Evolutionary conservation across 495 filamentous ascomycete genomes (phyloP).

Genomic region (Extremus antarcticus): DNA sequence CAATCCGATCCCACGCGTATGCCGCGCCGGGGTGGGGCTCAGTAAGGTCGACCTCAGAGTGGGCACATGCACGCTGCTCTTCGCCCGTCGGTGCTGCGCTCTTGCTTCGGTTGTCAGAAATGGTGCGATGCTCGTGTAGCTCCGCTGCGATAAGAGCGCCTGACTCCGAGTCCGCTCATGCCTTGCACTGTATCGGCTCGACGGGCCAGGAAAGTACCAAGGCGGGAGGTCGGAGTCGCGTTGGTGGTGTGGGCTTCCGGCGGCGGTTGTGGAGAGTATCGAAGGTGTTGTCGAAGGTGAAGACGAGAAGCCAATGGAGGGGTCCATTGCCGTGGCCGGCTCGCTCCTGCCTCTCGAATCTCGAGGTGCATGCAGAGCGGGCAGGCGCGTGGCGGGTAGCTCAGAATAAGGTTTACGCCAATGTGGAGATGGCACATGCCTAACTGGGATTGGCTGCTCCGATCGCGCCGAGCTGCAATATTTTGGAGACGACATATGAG

Average conservation of each 20-base stretch:
- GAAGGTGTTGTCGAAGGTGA: too few relatives aligned
- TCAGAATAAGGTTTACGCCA: too few relatives aligned
- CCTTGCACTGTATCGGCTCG: not conserved
- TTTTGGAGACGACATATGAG: not conserved
- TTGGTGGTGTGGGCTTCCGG: too few relatives aligned
- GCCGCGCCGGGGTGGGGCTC: not conserved
- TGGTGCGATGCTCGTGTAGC: not conserved
- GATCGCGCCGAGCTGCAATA: too few relatives aligned
- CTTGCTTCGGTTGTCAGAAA: slow-evolving; percentile 4
- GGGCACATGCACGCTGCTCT: not conserved
- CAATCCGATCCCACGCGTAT: not conserved
- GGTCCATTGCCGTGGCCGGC: too few relatives aligned
- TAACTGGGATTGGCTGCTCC: too few relatives aligned
- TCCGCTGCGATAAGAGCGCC: not conserved
- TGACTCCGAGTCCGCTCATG: slow-evolving; percentile 1
- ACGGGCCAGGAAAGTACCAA: slow-evolving; percentile 4
- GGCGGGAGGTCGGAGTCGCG: not conserved
- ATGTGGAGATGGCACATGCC: too few relatives aligned
- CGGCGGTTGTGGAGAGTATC: too few relatives aligned
- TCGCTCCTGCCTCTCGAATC: too few relatives aligned
- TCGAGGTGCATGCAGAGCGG: too few relatives aligned
- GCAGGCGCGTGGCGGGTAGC: too few relatives aligned
- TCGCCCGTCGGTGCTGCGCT: slow-evolving; percentile 5
- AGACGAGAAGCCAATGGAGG: too few relatives aligned
- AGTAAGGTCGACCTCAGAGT: not conserved